Conservation (phyloP, 2,329 filamentous ascomycete genomes). For the Colletotrichum destructivum region DNA sequence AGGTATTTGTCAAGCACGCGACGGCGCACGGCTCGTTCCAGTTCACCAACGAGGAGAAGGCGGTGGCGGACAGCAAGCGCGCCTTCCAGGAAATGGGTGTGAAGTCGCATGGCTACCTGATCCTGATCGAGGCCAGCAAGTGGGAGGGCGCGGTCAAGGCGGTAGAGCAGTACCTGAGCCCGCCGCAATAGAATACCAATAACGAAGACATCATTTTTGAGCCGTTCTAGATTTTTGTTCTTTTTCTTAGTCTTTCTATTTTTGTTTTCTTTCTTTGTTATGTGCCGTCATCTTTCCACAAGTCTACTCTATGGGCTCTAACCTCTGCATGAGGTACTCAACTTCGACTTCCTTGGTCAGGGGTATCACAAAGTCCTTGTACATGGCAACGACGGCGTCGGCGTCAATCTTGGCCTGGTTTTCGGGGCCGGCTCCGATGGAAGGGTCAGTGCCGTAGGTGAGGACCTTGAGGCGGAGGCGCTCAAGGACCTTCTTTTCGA, state of each 20-base stretch:
- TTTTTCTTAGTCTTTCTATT: background rate
- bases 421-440: slow-evolving; percentile 67
- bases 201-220: slow-evolving; percentile 42
- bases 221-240: slow-evolving; percentile 12
- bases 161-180: slow-evolving; percentile 80
- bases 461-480: slow-evolving; percentile 88
- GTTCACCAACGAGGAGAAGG: slow-evolving; percentile 86
- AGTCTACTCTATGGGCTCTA: slow-evolving; percentile 62
- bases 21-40: slow-evolving; percentile 78
- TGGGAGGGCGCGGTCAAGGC: slow-evolving; percentile 84
- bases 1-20: slow-evolving; percentile 85
- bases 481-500: slow-evolving; percentile 93
- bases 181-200: slow-evolving; percentile 52
- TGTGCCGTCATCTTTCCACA: background rate
- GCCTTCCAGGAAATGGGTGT: slow-evolving; percentile 96
- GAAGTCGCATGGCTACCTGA: slow-evolving; percentile 85
- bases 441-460: slow-evolving; percentile 94
- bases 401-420: slow-evolving; percentile 88
- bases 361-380: slow-evolving; percentile 93
- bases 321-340: slow-evolving; percentile 95
- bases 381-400: slow-evolving; percentile 92
- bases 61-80: slow-evolving; percentile 89
- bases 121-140: slow-evolving; percentile 85
- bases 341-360: slow-evolving; percentile 99
- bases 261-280: too few species aligned